Evolutionary conservation across 768 basidiomycete genomes (phyloP).

Genomic region (Russula compacta): DNA sequence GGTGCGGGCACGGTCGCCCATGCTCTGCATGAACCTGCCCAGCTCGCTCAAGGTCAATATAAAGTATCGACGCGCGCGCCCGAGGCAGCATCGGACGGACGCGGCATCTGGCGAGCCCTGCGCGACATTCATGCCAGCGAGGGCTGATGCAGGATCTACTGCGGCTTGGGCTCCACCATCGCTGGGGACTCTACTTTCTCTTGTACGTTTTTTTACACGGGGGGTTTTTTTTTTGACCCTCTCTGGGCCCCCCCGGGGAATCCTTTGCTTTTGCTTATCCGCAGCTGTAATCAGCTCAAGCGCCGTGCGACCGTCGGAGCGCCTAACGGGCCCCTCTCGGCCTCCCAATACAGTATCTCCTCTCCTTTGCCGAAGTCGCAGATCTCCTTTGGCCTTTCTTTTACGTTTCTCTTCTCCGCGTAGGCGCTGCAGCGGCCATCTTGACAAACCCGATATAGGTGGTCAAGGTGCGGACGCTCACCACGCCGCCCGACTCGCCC

Average conservation of each 20-base stretch:
- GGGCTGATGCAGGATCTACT: slow-evolving; percentile 82
- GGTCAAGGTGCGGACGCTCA: slow-evolving; percentile 95
- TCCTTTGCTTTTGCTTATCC: background rate
- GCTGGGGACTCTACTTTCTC: slow-evolving; percentile 98
- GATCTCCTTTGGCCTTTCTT: background rate
- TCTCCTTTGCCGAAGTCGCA: slow-evolving; percentile 89
- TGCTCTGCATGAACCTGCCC: slow-evolving; percentile 93
- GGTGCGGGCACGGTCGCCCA: slow-evolving; percentile 89
- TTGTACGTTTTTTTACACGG: slow-evolving; percentile 62
- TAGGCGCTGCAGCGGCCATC: slow-evolving; percentile 88
- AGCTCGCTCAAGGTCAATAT: slow-evolving; percentile 92
- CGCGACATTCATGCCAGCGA: slow-evolving; percentile 61
- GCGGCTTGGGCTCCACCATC: slow-evolving; percentile 84
- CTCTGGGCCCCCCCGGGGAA: too few species aligned
- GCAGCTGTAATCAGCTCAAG: slow-evolving; percentile 85
- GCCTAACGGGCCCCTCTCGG: slow-evolving; percentile 55
- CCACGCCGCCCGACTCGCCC: slow-evolving; percentile 57
- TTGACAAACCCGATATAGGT: slow-evolving; percentile 98
- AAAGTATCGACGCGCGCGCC: slow-evolving; percentile 73
- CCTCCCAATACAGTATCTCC: slow-evolving; percentile 75
- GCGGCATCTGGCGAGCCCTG: slow-evolving; percentile 68
- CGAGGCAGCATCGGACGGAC: too few species aligned
- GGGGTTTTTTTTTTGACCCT: background rate
- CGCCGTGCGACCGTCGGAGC: slow-evolving; percentile 63
- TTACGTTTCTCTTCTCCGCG: slow-evolving; percentile 19